Evolutionary conservation across 805 yeast genomes (phyloP), one percentile per base, ranked within the genome.

Genomic region (Saccharomycopsis sp.): DNA sequence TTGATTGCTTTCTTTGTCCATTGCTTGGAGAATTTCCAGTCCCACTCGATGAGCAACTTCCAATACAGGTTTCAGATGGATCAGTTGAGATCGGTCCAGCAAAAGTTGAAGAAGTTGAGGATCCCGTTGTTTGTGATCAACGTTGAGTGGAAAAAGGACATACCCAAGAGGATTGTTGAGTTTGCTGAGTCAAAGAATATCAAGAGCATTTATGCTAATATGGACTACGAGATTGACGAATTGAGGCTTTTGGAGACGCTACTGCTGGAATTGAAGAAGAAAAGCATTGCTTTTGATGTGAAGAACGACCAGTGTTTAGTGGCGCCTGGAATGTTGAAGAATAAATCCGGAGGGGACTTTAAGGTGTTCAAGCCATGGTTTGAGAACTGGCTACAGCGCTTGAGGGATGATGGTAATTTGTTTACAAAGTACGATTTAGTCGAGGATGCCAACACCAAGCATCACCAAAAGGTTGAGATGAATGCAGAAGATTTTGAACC

Each of bases 351-450:
- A 10, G 36, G 67, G 2, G 67, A 60, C 33, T 62, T 57, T 30
- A 60, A 63, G 12, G 69, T 67, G n/a, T 68, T 66, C 50, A 63
- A 67, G 17, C 68, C 70, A 3, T 68, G 64, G 65, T 65, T 57
- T 51, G 53, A 53, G 21, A 54, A 59, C 2, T 68, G 72, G 72
- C 43, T 56, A 6, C 53, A 56, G 16, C 49, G 55, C 30, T 43
- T 64, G 10, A 55, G 58, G 34, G 50, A 49, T 15, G 25, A 39
- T 16, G 21, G 30, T n/a, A 30, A 29, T 25, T 9, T 25, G 9
- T 10, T 25, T n/a, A 10, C 27, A 25, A 25, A 25, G 12, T n/a
- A 25, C n/a, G 27, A 25, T 9, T 25, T 25, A 10, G 27, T 25
- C 7, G 41, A 38, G 9, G 35, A 34, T 34, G 16, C n/a, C n/a